Evolutionary conservation across 768 basidiomycete species (phyloP).

Genomic region (Tricholoma flavovirens): DNA sequence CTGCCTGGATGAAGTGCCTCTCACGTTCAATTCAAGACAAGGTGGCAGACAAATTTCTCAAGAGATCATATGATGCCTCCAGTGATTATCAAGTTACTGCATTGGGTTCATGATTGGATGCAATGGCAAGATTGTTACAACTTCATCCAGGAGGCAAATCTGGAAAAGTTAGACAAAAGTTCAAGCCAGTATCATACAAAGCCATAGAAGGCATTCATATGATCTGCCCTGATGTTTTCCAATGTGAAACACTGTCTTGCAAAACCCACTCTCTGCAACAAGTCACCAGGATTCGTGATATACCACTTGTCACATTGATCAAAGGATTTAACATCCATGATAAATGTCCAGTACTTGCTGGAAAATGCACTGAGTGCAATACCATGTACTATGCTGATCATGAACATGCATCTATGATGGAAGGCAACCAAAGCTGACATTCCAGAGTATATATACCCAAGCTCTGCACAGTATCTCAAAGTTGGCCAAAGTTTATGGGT

Average conservation of each 20-base stretch:
- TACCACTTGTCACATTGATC: neutral
- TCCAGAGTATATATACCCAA: neutral
- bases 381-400: neutral
- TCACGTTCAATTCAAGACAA: neutral
- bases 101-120: neutral
- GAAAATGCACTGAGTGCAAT: neutral
- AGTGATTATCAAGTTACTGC: neutral
- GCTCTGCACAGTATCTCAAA: constrained; percentile 1
- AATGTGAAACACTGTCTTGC: neutral
- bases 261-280: neutral
- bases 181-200: neutral
- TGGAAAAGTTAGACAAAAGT: neutral
- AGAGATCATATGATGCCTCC: neutral
- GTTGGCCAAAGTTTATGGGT: constrained; percentile 11
- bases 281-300: neutral
- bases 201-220: neutral
- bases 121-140: constrained; percentile 17
- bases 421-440: neutral
- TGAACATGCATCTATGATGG: neutral
- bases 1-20: neutral
- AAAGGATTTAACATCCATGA: neutral
- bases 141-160: constrained; percentile 1
- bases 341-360: neutral
- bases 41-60: neutral
- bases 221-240: neutral